Percentiles rank a stretch among this genome's conserved stretches.
Evolutionary conservation across 208 protist species (phyloP).

Genomic region (Crithidia sp.): DNA sequence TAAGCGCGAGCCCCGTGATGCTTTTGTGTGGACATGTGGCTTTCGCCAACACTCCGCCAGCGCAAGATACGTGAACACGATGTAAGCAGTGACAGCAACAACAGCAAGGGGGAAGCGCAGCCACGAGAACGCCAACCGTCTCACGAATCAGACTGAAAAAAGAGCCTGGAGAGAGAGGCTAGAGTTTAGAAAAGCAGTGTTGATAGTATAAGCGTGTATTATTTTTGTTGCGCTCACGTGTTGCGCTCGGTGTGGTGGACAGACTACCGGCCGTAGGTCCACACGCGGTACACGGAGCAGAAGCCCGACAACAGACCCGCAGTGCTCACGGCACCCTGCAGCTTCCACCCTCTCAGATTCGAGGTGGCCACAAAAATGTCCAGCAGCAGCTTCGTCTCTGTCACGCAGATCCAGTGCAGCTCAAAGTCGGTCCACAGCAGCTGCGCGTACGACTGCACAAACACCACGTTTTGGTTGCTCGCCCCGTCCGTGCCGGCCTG

Average conservation of each 20-base stretch:
- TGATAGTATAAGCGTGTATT: background rate
- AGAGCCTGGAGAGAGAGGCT: background rate
- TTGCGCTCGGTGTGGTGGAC: no score
- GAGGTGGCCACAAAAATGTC: conserved; percentile 88
- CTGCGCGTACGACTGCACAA: conserved; percentile 80
- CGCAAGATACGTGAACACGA: no score
- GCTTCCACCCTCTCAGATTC: conserved; percentile 64
- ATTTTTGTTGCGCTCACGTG: background rate
- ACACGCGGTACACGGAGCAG: conserved; percentile 90
- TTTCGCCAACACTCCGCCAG: no score
- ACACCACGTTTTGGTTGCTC: conserved; percentile 63
- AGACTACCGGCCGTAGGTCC: conserved; percentile 88
- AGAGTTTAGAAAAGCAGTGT: background rate
- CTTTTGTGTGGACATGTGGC: no score
- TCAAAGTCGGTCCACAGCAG: conserved; percentile 91
- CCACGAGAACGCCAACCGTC: no score
- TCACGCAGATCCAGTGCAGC: conserved; percentile 91
- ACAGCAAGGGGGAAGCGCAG: no score
- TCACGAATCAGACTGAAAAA: conserved; percentile 4
- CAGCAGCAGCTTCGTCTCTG: conserved; percentile 84
- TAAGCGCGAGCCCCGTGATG: no score
- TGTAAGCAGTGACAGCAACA: no score
- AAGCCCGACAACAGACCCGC: conserved; percentile 85
- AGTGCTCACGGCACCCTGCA: conserved; percentile 71
- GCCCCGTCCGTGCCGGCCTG: conserved; percentile 21